Conservation (phyloP, 495 filamentous ascomycete species). For the Aspergillus nidulans region DNA sequence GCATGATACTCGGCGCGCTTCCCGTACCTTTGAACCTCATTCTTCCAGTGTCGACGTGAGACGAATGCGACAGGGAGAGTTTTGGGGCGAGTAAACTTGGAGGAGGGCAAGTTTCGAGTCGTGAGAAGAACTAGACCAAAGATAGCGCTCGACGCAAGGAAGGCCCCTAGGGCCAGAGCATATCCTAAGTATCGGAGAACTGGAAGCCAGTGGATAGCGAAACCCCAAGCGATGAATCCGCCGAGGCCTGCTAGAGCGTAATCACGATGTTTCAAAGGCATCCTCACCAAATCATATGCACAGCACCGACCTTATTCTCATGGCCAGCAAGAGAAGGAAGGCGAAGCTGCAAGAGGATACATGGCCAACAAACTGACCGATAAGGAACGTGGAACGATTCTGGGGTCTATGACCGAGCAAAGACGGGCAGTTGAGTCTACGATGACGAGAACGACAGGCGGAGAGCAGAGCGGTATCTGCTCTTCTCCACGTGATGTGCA, state of each 20-base stretch:
- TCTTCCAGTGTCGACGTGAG: slow-evolving; percentile 58
- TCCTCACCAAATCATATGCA: slow-evolving; percentile 40
- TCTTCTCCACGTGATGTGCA: background rate
- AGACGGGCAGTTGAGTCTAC: background rate
- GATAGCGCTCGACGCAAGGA: slow-evolving; percentile 49
- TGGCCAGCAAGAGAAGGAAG: slow-evolving; percentile 25
- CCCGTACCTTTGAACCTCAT: slow-evolving; percentile 59
- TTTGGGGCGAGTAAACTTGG: slow-evolving; percentile 24
- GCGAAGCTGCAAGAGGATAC: background rate
- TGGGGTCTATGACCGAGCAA: background rate
- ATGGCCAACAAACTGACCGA: background rate
- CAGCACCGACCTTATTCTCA: slow-evolving; percentile 25
- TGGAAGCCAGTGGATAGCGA: slow-evolving; percentile 74
- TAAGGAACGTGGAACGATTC: background rate
- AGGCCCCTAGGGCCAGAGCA: slow-evolving; percentile 65
- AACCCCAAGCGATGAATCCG: slow-evolving; percentile 81
- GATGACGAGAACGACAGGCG: slow-evolving; percentile 4
- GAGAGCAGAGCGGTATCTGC: slow-evolving; percentile 1
- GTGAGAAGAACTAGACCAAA: slow-evolving; percentile 58
- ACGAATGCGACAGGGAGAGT: slow-evolving; percentile 54
- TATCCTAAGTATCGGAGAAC: slow-evolving; percentile 73
- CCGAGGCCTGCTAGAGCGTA: slow-evolving; percentile 63
- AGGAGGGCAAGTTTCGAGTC: slow-evolving; percentile 42
- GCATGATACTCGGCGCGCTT: slow-evolving; percentile 45
- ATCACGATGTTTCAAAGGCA: slow-evolving; percentile 76